Conservation (phyloP, 495 filamentous ascomycete genomes). For the Chaetomium tenue region DNA sequence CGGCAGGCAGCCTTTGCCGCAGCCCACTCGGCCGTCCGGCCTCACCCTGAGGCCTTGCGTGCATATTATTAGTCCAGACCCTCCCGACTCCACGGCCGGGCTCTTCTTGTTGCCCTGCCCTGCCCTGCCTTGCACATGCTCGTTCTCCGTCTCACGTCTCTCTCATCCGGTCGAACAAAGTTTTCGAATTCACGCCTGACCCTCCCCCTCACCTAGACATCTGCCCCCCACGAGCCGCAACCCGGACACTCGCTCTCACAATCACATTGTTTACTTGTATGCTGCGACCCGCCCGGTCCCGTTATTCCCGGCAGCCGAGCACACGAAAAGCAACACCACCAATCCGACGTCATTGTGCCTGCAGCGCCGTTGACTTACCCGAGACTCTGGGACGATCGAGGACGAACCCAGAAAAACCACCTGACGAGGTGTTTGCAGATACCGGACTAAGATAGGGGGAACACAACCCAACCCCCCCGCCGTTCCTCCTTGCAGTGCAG, state of each 20-base stretch:
- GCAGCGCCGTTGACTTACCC: conserved; percentile 7
- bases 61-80: conserved; percentile 14
- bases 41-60: conserved; percentile 1
- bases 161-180: neutral
- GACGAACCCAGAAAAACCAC: neutral
- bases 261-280: conserved; percentile 21
- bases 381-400: neutral
- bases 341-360: conserved; percentile 30
- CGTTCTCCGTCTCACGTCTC: neutral
- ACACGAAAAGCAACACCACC: conserved; percentile 15
- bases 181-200: neutral
- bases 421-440: neutral
- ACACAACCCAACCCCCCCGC: conserved; percentile 38
- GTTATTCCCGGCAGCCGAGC: conserved; percentile 25
- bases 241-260: neutral
- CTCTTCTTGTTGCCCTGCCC: neutral
- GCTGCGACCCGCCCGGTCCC: conserved; percentile 11
- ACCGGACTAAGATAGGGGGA: neutral
- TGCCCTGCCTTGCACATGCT: neutral
- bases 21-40: conserved; percentile 1
- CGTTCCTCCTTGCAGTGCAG: conserved; percentile 64
- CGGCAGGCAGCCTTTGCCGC: conserved; percentile 13
- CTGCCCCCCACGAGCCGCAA: neutral
- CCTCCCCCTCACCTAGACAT: neutral
- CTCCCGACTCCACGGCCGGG: neutral